These are phyloP conservation scores for Cichorium intybus DNA, from an alignment of 140 eudicot genomes.

Conservation along the genomic window DNA sequence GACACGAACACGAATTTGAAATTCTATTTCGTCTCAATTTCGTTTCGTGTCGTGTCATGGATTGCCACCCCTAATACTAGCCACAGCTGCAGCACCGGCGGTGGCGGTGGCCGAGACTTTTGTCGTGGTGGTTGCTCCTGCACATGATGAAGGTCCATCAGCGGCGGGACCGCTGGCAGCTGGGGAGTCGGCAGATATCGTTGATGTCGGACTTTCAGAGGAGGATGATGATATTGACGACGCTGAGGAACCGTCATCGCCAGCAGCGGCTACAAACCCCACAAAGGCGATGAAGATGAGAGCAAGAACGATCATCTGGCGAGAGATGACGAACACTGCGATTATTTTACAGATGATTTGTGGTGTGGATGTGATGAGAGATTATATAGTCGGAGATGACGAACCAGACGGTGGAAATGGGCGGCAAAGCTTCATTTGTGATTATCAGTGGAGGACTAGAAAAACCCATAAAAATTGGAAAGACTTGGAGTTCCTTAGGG, in stretches of 20 bases:
- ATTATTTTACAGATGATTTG: neutral
- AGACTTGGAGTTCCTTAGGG: too few relatives aligned
- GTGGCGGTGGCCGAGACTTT: too few relatives aligned
- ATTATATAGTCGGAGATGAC: neutral
- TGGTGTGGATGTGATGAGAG: neutral
- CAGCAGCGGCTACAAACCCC: conserved; percentile 3
- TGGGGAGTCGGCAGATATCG: neutral
- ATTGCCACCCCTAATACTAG: too few relatives aligned
- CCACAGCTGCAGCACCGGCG: too few relatives aligned
- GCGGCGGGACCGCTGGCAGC: conserved; percentile 11
- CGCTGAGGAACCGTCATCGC: neutral
- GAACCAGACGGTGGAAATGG: too few relatives aligned
- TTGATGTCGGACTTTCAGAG: neutral
- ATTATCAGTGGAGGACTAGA: too few relatives aligned
- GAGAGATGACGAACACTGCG: conserved; percentile 5
- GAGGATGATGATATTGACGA: neutral
- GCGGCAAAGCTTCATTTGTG: too few relatives aligned
- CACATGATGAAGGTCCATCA: neutral
- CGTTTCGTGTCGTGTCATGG: too few relatives aligned
- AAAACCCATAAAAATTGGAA: too few relatives aligned
- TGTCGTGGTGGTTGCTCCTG: too few relatives aligned
- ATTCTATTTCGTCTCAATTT: too few relatives aligned
- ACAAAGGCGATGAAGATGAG: conserved; percentile 12
- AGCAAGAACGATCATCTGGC: conserved; percentile 15
- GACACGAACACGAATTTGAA: too few relatives aligned